Percentiles rank a stretch among this genome's conserved stretches.
These are phyloP conservation scores for Arthromyces matolae DNA, from an alignment of 768 basidiomycete genomes.

Conservation along the genomic window DNA sequence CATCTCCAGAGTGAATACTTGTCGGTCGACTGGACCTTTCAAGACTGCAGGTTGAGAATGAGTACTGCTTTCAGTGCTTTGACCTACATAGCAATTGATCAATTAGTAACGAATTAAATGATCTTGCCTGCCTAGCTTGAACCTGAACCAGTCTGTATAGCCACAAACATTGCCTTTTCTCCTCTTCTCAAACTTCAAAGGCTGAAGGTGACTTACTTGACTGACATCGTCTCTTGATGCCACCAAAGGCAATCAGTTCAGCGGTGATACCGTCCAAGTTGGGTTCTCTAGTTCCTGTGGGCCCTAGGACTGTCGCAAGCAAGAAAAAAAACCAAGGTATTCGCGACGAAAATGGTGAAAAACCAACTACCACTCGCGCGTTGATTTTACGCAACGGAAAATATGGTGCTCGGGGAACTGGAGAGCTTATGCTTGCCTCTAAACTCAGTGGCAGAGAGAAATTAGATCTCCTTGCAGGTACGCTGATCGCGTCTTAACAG, in stretches of 20 bases:
- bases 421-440: constrained; percentile 54
- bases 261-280: constrained; percentile 23
- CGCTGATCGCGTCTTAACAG: constrained; percentile 14
- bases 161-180: no score
- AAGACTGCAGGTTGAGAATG: no score
- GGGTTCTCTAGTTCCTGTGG: constrained; percentile 51
- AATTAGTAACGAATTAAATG: no score
- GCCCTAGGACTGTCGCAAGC: constrained; percentile 47
- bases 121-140: no score
- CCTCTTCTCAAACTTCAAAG: no score
- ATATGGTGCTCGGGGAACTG: constrained; percentile 65
- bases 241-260: constrained; percentile 18
- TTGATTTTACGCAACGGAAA: constrained; percentile 74
- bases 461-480: constrained; percentile 74
- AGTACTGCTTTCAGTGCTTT: no score
- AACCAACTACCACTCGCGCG: constrained; percentile 68
- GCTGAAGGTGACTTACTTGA: no score
- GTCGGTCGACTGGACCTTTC: no score
- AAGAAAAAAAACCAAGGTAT: constrained; percentile 30
- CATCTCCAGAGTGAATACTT: no score
- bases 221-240: constrained; percentile 18
- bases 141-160: no score
- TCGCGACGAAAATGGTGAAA: constrained; percentile 47
- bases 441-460: constrained; percentile 77
- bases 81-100: no score